Evolutionary conservation across 129 eudicot species (phyloP).

Genomic region (Heracleum sosnowskyi): DNA sequence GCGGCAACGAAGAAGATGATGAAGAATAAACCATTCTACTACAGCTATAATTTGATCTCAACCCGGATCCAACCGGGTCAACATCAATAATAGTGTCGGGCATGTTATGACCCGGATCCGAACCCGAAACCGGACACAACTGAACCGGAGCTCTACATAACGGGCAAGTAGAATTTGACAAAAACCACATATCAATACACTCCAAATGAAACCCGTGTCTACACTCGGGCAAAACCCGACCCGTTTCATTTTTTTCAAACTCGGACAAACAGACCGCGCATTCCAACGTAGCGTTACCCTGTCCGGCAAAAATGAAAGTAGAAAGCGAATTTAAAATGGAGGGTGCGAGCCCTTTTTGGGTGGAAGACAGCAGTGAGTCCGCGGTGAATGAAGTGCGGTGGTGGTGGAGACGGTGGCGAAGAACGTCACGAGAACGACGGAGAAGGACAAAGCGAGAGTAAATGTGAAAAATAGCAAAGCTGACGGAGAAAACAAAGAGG

Average conservation of each 20-base stretch:
- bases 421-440: conserved; percentile 8
- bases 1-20: conserved; percentile 1
- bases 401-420: conserved; percentile 3
- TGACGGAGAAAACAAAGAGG: conserved; percentile 12
- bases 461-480: conserved; percentile 16
- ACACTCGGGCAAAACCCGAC: conserved; percentile 33
- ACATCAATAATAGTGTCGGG: background rate
- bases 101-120: background rate
- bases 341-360: conserved; percentile 11
- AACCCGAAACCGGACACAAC: background rate
- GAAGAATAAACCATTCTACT: background rate
- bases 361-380: background rate
- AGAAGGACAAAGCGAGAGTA: conserved; percentile 15
- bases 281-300: conserved; percentile 8
- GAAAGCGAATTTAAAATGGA: conserved; percentile 17
- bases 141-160: conserved; percentile 31
- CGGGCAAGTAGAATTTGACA: conserved; percentile 25
- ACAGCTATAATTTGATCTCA: background rate
- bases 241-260: conserved; percentile 20
- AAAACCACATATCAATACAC: conserved; percentile 35
- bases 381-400: background rate
- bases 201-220: conserved; percentile 30
- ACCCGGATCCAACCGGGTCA: conserved; percentile 2
- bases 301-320: conserved; percentile 3
- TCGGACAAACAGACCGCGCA: conserved; percentile 39